Evolutionary conservation across 768 basidiomycete species (phyloP).

Genomic region (Rhodosporidiobolus sp.): DNA sequence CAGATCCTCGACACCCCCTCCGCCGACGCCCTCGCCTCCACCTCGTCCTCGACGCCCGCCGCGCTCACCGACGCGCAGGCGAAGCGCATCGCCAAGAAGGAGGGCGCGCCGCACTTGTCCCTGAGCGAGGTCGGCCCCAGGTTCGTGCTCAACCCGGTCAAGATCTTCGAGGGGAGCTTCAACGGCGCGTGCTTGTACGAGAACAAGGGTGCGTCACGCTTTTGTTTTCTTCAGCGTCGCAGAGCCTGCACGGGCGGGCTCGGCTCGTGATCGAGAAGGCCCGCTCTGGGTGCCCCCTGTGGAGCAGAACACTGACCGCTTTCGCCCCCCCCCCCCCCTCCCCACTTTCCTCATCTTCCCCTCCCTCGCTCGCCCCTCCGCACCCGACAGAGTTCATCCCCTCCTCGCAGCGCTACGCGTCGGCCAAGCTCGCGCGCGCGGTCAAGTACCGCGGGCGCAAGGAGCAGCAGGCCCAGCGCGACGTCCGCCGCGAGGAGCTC

Average conservation of each 20-base stretch:
- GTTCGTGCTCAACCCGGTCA: constrained; percentile 93
- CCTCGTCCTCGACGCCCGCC: constrained; percentile 52
- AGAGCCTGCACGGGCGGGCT: not conserved
- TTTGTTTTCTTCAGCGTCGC: not conserved
- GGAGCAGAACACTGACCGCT: no score
- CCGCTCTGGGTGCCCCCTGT: not conserved
- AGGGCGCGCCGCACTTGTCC: constrained; percentile 66
- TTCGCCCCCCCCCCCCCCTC: not conserved
- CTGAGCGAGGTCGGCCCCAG: constrained; percentile 95
- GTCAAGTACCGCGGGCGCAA: constrained; percentile 78
- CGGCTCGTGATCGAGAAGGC: not conserved
- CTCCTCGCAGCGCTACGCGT: constrained; percentile 73
- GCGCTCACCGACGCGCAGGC: constrained; percentile 83
- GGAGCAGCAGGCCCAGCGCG: constrained; percentile 66
- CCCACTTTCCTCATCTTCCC: not conserved
- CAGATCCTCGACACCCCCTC: constrained; percentile 69
- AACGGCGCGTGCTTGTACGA: constrained; percentile 90
- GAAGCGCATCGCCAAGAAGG: constrained; percentile 57
- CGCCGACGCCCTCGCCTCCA: constrained; percentile 27
- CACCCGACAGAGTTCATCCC: constrained; percentile 77
- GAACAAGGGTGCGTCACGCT: constrained; percentile 69
- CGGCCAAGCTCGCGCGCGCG: constrained; percentile 67
- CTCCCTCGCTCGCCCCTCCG: not conserved
- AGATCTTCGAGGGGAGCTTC: constrained; percentile 97
- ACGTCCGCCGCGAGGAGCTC: constrained; percentile 62